Evolutionary conservation across 2,329 filamentous ascomycete species (phyloP).

Genomic region (Pseudogymnoascus sp.): DNA sequence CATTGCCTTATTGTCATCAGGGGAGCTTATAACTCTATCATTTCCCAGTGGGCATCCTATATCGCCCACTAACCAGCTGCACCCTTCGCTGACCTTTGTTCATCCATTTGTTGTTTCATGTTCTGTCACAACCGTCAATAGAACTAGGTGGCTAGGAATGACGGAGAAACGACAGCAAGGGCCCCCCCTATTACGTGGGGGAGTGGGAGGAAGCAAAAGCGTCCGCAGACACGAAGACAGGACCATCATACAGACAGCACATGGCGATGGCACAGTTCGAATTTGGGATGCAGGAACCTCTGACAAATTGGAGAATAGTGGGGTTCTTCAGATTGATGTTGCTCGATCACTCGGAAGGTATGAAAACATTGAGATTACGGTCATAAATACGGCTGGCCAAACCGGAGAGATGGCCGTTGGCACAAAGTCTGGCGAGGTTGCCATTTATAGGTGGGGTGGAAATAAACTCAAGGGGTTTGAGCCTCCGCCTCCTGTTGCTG

Average conservation of each 20-base stretch:
- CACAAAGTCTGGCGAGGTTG: conserved; percentile 71
- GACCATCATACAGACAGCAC: conserved; percentile 77
- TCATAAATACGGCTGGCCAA: conserved; percentile 70
- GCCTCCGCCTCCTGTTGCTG: conserved; percentile 40
- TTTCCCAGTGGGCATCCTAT: conserved; percentile 91
- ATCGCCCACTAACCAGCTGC: conserved; percentile 84
- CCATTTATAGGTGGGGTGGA: conserved; percentile 79
- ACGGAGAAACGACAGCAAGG: conserved; percentile 74
- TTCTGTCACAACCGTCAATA: conserved; percentile 63
- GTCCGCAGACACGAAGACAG: conserved; percentile 72
- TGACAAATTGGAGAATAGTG: conserved; percentile 85
- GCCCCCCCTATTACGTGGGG: conserved; percentile 69
- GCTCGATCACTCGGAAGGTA: conserved; percentile 73
- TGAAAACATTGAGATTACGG: conserved; percentile 65
- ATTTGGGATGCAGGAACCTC: conserved; percentile 89
- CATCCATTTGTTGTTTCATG: conserved; percentile 79
- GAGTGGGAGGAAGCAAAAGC: conserved; percentile 60
- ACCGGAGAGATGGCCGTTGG: conserved; percentile 83
- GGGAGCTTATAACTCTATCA: conserved; percentile 80
- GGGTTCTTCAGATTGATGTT: conserved; percentile 76
- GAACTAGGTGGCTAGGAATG: conserved; percentile 82
- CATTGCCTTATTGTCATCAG: conserved; percentile 70
- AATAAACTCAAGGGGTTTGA: conserved; percentile 67
- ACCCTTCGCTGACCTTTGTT: conserved; percentile 77
- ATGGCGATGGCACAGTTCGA: conserved; percentile 84